A percentile compares a stretch with the other conserved stretches of the same genome.
phyloP scores from a whole-genome alignment of 306 rosid genomes.

The Cucurbita maxima region DNA sequence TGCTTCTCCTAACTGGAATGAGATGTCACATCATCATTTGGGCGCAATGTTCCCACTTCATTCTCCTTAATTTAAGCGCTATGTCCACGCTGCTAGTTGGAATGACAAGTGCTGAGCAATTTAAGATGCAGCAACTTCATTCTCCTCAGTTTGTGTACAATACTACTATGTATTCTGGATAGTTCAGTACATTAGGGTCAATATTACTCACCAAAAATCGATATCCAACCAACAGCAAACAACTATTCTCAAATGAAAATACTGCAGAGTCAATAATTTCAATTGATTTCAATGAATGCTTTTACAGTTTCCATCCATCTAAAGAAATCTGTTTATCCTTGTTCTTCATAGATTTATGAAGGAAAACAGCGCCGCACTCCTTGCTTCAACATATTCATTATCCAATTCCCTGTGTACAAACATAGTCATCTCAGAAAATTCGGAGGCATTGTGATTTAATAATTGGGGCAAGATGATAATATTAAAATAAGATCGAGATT shows the following conservation, averaged over 20 bases:
- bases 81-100: neutral
- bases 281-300: conserved; percentile 51
- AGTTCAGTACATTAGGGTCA: neutral
- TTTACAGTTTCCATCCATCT: conserved; percentile 69
- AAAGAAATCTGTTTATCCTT: conserved; percentile 59
- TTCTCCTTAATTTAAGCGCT: no score
- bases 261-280: conserved; percentile 11
- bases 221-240: neutral
- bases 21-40: neutral
- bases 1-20: conserved; percentile 4
- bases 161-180: neutral
- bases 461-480: neutral
- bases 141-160: neutral
- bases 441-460: neutral
- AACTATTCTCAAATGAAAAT: neutral
- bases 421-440: neutral
- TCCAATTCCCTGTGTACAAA: conserved; percentile 63
- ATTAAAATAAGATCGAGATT: neutral
- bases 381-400: conserved; percentile 69
- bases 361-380: conserved; percentile 58
- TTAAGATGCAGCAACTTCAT: neutral
- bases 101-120: neutral
- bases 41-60: neutral
- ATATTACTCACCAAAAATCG: neutral
- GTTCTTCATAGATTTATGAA: conserved; percentile 58